Evolutionary conservation across 2,329 filamentous ascomycete species (phyloP).

Genomic region (Chaetomiaceae sp.): DNA sequence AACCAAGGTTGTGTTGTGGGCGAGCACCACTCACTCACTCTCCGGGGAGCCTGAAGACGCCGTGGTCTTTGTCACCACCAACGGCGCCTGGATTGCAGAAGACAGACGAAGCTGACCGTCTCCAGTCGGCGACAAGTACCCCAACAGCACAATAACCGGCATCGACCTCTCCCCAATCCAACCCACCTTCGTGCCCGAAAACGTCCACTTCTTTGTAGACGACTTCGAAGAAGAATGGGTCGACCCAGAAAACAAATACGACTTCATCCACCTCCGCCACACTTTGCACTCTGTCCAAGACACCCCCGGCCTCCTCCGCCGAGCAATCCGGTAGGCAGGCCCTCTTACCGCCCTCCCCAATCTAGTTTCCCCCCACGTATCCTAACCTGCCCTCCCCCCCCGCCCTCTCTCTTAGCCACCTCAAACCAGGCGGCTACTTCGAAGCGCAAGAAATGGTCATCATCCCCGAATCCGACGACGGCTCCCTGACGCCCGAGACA

Average conservation of each 20-base stretch:
- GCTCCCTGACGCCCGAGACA: conserved; percentile 35
- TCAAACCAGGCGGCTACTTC: conserved; percentile 49
- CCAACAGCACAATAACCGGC: conserved; percentile 41
- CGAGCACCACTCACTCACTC: too few species aligned
- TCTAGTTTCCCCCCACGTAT: background rate
- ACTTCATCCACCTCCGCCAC: conserved; percentile 48
- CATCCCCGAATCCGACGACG: conserved; percentile 42
- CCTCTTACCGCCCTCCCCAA: background rate
- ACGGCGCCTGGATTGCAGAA: too few species aligned
- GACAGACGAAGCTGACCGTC: conserved; percentile 4
- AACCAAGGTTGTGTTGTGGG: background rate
- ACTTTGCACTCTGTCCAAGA: conserved; percentile 43
- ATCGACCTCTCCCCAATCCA: conserved; percentile 52
- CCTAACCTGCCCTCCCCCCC: background rate
- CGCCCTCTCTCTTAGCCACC: conserved; percentile 35
- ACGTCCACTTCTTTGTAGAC: conserved; percentile 49
- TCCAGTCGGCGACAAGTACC: conserved; percentile 46
- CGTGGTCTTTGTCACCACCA: too few species aligned
- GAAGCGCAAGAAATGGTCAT: conserved; percentile 47
- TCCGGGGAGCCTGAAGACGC: too few species aligned
- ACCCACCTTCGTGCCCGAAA: conserved; percentile 47
- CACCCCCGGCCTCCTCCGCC: conserved; percentile 35
- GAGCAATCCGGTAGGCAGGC: conserved; percentile 31
- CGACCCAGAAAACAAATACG: conserved; percentile 42
- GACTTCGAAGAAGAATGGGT: conserved; percentile 52